Percentiles rank a stretch among this genome's conserved stretches.
Conservation (phyloP, 768 basidiomycete species). For the Lentinula boryana region DNA sequence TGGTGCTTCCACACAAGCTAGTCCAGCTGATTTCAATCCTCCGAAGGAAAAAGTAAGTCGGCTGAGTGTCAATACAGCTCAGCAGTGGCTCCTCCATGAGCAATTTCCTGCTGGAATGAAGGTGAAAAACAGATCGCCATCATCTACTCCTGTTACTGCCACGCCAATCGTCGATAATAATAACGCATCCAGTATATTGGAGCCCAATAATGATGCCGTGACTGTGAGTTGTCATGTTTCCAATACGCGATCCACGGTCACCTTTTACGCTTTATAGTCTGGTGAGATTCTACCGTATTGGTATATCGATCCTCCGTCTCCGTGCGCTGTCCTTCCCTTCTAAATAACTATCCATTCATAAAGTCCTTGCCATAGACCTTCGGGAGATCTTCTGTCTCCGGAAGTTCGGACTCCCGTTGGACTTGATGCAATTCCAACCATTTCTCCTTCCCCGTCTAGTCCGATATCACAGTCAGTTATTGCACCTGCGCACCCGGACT, state of each 20-base stretch:
- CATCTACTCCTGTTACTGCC: background rate
- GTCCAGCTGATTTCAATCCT: background rate
- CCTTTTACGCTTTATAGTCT: background rate
- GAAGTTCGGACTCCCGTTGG: background rate
- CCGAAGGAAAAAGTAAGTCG: background rate
- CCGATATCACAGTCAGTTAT: background rate
- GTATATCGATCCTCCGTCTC: background rate
- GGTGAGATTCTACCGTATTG: background rate
- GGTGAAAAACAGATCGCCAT: background rate
- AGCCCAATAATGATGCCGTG: background rate
- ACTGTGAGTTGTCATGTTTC: background rate
- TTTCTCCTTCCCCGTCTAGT: slow-evolving; percentile 1
- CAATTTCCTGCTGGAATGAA: background rate
- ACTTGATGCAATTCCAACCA: background rate
- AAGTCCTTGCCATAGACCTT: background rate
- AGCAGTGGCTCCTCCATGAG: background rate
- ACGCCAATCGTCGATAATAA: background rate
- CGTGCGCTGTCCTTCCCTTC: background rate
- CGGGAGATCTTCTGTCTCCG: background rate
- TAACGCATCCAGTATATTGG: background rate
- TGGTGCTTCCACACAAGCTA: background rate
- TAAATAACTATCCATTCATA: background rate
- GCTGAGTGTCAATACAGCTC: background rate
- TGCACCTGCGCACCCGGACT: background rate
- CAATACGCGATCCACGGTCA: background rate